A percentile compares a stretch with the other conserved stretches of the same genome.
phyloP scores from a whole-genome alignment of 2,329 filamentous ascomycete genomes.

The Chaetomiaceae sp. region DNA sequence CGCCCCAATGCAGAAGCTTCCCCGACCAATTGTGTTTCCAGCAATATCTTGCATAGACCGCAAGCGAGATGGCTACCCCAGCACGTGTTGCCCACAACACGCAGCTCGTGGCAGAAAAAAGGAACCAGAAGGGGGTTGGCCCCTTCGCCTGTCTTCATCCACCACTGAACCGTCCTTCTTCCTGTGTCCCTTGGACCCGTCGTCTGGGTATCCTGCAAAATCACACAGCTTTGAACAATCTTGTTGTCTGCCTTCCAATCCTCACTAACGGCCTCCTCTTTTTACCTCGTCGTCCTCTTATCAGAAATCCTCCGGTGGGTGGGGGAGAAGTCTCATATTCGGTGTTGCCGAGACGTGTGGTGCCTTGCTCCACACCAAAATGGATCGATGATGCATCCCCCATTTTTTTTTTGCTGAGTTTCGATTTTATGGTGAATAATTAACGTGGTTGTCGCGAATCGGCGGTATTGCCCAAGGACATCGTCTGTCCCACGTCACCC shows the following conservation, averaged over 20 bases:
- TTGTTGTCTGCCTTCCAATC: constrained; percentile 11
- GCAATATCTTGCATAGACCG: not conserved
- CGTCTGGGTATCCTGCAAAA: constrained; percentile 14
- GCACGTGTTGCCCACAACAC: not conserved
- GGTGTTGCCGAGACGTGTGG: constrained; percentile 9
- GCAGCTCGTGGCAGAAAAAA: not conserved
- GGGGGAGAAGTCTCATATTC: constrained; percentile 1
- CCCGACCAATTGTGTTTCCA: not conserved
- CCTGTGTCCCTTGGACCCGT: not conserved
- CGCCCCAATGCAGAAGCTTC: not conserved
- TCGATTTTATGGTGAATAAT: constrained; percentile 20
- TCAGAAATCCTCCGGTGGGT: constrained; percentile 6
- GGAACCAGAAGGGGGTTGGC: not conserved
- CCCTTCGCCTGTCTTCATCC: constrained; percentile 2
- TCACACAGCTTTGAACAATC: constrained; percentile 19
- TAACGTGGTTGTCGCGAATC: constrained; percentile 22
- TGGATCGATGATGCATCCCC: constrained; percentile 13
- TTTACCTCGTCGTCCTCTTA: not conserved
- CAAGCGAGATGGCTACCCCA: not conserved
- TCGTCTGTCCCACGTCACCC: constrained; percentile 9
- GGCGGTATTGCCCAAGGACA: constrained; percentile 19
- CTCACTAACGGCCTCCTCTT: constrained; percentile 5
- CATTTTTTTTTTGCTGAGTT: constrained; percentile 25
- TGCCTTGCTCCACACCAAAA: constrained; percentile 10
- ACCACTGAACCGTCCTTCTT: not conserved